phyloP scores from a whole-genome alignment of 352 stramenopile genomes.

The Aphanomyces invadans region DNA sequence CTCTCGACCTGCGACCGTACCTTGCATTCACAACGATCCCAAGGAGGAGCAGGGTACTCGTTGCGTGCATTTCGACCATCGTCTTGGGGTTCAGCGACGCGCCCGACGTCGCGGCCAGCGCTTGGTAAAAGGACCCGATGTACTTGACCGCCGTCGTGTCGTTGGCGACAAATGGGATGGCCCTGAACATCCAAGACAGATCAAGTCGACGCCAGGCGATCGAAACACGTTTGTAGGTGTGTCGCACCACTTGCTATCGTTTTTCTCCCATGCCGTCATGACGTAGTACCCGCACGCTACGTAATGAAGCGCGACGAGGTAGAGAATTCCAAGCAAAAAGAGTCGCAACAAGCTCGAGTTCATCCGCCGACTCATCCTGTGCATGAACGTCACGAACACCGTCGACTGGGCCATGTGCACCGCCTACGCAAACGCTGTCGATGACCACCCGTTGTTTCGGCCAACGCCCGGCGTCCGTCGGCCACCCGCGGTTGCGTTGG shows the following conservation, averaged over 20 bases:
- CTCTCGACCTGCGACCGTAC: too few relatives aligned
- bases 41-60: too few relatives aligned
- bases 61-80: neutral
- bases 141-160: neutral
- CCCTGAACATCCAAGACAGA: neutral
- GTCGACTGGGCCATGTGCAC: neutral
- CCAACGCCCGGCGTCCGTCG: too few relatives aligned
- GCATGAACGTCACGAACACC: neutral
- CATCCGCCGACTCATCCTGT: neutral
- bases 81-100: neutral
- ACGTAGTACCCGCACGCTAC: neutral
- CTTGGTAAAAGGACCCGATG: neutral
- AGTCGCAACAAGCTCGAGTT: neutral
- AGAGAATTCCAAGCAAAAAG: neutral
- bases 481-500: too few relatives aligned
- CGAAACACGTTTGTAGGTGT: neutral
- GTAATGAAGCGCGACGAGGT: neutral
- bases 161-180: neutral
- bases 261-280: neutral
- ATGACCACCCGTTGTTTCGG: neutral
- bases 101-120: neutral
- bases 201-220: neutral
- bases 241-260: neutral
- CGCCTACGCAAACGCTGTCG: neutral
- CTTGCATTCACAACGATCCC: too few relatives aligned